Percentiles rank a stretch among this genome's conserved stretches.
Conservation (phyloP, 208 protist genomes). For the Acanthamoeba triangularis region DNA sequence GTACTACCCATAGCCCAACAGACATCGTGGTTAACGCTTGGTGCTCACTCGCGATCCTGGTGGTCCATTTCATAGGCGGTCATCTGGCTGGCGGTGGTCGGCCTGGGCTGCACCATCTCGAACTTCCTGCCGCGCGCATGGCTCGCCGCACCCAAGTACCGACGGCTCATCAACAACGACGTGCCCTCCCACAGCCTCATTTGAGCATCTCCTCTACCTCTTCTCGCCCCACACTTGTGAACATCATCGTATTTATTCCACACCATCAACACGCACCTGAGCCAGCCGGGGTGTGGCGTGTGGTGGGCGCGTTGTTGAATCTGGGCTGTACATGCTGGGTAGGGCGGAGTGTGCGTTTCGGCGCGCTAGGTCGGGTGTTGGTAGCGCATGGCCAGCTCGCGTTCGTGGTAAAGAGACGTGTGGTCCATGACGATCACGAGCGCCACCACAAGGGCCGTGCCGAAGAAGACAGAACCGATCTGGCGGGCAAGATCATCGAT, state of each 20-base stretch:
- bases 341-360: not conserved
- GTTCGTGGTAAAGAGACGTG: not conserved
- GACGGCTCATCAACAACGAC: slow-evolving; percentile 2
- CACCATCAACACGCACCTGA: no score
- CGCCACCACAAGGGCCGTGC: not conserved
- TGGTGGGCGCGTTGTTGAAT: not conserved
- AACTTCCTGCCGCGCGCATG: slow-evolving; percentile 33
- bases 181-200: slow-evolving; percentile 27
- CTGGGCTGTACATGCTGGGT: not conserved
- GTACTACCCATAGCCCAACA: not conserved
- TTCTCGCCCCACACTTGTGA: not conserved
- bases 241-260: not conserved
- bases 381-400: not conserved
- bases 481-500: not conserved
- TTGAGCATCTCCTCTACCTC: not conserved
- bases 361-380: slow-evolving; percentile 1
- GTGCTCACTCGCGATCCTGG: not conserved
- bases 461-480: not conserved
- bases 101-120: not conserved
- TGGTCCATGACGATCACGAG: not conserved
- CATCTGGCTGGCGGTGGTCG: not conserved
- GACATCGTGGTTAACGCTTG: not conserved
- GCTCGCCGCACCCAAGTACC: slow-evolving; percentile 26
- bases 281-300: no score
- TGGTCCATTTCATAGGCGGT: not conserved